phyloP scores from a whole-genome alignment of 768 basidiomycete species.

The Lactarius deliciosus region DNA sequence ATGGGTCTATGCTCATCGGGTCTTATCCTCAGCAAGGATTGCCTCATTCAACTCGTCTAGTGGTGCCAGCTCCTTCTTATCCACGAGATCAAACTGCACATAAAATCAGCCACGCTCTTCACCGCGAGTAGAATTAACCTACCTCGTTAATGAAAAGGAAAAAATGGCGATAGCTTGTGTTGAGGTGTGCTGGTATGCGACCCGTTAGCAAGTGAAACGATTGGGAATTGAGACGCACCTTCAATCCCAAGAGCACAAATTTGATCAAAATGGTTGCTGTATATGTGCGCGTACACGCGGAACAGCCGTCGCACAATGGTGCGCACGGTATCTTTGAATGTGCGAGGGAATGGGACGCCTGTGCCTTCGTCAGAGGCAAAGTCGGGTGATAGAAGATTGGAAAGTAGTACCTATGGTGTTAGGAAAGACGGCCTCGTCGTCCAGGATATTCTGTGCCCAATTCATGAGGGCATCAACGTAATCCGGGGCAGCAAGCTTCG shows the following conservation, averaged over 20 bases:
- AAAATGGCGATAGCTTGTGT: constrained; percentile 98
- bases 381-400: neutral
- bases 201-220: neutral
- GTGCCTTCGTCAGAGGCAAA: neutral
- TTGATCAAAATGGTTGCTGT: constrained; percentile 99
- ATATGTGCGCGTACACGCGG: constrained; percentile 97
- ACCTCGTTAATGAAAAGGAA: constrained; percentile 97
- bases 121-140: constrained; percentile 29
- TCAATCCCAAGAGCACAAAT: constrained; percentile 98
- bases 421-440: constrained; percentile 91
- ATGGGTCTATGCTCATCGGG: constrained; percentile 29
- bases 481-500: constrained; percentile 92
- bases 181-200: constrained; percentile 75
- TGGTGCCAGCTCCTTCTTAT: constrained; percentile 94
- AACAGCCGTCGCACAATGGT: constrained; percentile 91
- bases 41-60: constrained; percentile 94
- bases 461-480: constrained; percentile 99
- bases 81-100: constrained; percentile 84
- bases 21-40: constrained; percentile 63
- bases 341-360: constrained; percentile 22
- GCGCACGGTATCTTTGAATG: constrained; percentile 70
- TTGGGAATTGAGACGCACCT: constrained; percentile 50
- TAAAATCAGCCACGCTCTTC: constrained; percentile 13
- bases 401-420: constrained; percentile 74
- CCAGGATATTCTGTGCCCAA: constrained; percentile 91